Conservation (phyloP, 805 yeast species). For the Metschnikowia gelsemii region DNA sequence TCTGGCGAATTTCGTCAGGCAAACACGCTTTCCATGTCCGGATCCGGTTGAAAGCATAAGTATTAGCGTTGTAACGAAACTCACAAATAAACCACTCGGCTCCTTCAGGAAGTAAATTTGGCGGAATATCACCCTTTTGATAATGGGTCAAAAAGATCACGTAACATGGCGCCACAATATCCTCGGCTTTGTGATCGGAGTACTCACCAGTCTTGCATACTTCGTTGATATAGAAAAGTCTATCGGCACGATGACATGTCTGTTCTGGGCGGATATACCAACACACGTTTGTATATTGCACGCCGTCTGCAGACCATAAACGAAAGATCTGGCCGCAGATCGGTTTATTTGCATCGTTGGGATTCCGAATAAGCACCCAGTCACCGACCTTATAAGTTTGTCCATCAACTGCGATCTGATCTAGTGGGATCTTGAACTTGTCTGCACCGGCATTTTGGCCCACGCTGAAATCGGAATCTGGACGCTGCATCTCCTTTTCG, state of each 20-base stretch:
- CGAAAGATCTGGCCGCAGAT: slow-evolving; percentile 92
- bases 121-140: slow-evolving; percentile 90
- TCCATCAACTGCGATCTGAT: slow-evolving; percentile 68
- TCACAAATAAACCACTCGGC: slow-evolving; percentile 93
- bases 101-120: slow-evolving; percentile 57
- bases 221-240: slow-evolving; percentile 88
- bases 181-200: slow-evolving; percentile 87
- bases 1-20: slow-evolving; percentile 90
- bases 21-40: slow-evolving; percentile 98
- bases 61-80: slow-evolving; percentile 87
- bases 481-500: slow-evolving; percentile 71
- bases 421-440: slow-evolving; percentile 73
- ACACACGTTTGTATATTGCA: slow-evolving; percentile 87
- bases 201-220: slow-evolving; percentile 97
- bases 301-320: slow-evolving; percentile 87
- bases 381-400: slow-evolving; percentile 83
- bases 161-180: slow-evolving; percentile 89
- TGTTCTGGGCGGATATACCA: slow-evolving; percentile 99
- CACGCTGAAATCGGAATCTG: slow-evolving; percentile 70
- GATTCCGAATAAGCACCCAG: slow-evolving; percentile 87
- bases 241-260: slow-evolving; percentile 89
- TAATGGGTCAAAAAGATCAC: slow-evolving; percentile 92
- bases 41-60: slow-evolving; percentile 87
- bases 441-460: slow-evolving; percentile 44
- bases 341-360: slow-evolving; percentile 85